Base-by-base conservation (phyloP, 257 asterid genomes). In the Penstemon davidsonii region DNA sequence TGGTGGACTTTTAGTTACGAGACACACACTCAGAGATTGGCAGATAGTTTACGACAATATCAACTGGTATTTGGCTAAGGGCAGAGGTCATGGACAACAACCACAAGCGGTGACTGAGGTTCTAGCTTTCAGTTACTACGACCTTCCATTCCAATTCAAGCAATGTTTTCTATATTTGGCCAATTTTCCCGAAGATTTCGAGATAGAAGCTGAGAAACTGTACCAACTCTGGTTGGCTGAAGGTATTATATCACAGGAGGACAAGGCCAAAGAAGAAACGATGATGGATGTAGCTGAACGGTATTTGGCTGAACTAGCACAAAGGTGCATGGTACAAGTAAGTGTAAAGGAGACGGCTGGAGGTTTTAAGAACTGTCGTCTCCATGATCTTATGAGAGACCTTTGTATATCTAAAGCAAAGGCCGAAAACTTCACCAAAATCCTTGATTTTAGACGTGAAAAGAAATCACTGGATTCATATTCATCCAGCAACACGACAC, bases 341-440 rank as follows among this genome's bases (percentile, higher is more conserved):
- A 71, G 56, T 11, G 77, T 74, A 19, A 74, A 78, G 64, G 83
- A 78, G 70, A 74, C 80, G 10, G 77, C 80, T 9, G 83, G 80
- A 1, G 80, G 83, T 57, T 78, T 74, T 37, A 73, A 72, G 40
- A 60, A 60, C 54, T 81, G 85, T 7, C 63, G 73, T 49, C 82
- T 81, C 42, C 85, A 81, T 38, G 82, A 77, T 66, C 76, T 77
- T n/a, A 81, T 81, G 82, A 47, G 82, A 8, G 85, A 81, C 54
- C 60, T 81, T 6, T 81, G 85, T 39, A 63, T 81, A 45, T 55
- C 76, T 0, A 74, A 66, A 55, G 85, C 82, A 0, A 70, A 56
- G 37, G 72, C 60, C 2, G 82, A 81, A 39, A 81, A 81, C 67
- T 81, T 81, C 67, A 51, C 76, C n/a, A 63, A 51, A 5, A 60